Evolutionary conservation across 2,329 filamentous ascomycete genomes (phyloP).

Genomic region (Knufia petricola): DNA sequence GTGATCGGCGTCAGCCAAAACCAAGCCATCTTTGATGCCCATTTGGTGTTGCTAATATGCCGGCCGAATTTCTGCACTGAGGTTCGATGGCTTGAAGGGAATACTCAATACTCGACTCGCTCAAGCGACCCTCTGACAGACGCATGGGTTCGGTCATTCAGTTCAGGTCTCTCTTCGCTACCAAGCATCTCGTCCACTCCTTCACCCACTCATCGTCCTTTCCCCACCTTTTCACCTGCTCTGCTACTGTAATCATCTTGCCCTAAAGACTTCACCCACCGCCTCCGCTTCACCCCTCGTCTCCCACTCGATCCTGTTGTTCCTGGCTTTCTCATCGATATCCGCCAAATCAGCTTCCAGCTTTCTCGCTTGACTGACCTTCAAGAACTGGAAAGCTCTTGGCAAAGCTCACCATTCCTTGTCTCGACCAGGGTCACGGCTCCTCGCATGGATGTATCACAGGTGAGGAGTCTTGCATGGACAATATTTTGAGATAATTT

Average conservation of each 20-base stretch:
- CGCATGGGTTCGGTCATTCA: conserved; percentile 4
- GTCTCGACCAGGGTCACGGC: neutral
- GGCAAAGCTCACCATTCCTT: conserved; percentile 2
- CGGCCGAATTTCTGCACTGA: too few species aligned
- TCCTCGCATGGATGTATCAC: conserved; percentile 2
- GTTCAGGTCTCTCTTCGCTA: conserved; percentile 7
- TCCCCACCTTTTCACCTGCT: conserved; percentile 1
- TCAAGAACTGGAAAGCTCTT: neutral
- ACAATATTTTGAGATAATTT: conserved; percentile 1
- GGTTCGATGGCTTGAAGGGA: neutral
- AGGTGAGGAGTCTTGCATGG: conserved; percentile 2
- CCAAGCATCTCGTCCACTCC: conserved; percentile 3
- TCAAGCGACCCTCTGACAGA: neutral
- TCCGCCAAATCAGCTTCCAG: conserved; percentile 20
- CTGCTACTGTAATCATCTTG: conserved; percentile 2
- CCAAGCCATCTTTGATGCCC: neutral
- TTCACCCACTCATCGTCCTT: conserved; percentile 8
- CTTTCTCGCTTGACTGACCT: conserved; percentile 1
- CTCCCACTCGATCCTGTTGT: conserved; percentile 29
- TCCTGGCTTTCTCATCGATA: conserved; percentile 22
- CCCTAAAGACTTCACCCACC: conserved; percentile 2
- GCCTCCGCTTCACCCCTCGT: conserved; percentile 5
- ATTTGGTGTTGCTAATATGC: too few species aligned
- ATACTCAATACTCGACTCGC: conserved; percentile 3
- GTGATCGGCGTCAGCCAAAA: conserved; percentile 1